Base-by-base conservation (phyloP, 768 basidiomycete genomes). In the Collybia nuda region DNA sequence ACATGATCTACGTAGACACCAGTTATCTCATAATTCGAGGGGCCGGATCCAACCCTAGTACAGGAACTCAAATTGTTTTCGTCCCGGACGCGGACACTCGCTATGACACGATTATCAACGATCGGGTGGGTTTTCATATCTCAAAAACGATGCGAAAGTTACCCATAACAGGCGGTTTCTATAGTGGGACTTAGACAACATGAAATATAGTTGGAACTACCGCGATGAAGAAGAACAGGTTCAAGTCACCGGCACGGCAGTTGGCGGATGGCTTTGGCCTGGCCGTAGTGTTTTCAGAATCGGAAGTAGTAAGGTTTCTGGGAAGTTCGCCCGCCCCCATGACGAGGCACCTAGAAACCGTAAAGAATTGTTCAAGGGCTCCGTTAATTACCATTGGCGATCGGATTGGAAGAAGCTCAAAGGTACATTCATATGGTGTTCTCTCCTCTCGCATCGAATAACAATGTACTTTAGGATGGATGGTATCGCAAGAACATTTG, bases 371-470 rank as follows among this genome's bases (percentile, higher is more conserved):
- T 44, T 47, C 18, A 32, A 47, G 22, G 44, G 37, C 14, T 46
- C 44, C 6, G 37, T 52, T 2, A 52, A 52, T 19, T 52, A 52
- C 44, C 50, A 52, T 22, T 52, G 50, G 50, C n/a, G 50, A 6
- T 23, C 14, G 14, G 50, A 52, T 19, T n/a, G 12, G 22, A 39
- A 39, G 15, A 40, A 40, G 6, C 24, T 26, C 19, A 48, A 48
- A 26, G 47, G 47, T 32, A 14, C 3, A 11, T 14, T 6, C 41
- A 8, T 11, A 40, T 48, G 38, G 39, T 36, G 15, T 18, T n/a
- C 24, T 11, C 6, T 11, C 32, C 12, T 32, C 12, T 11, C 32
- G 14, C 12, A 11, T 11, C 14, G 14, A 3, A 6, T 2, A 32
- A 32, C 24, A 15, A n/a, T 39, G 37, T 12, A 23, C 24, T 4